Evolutionary conservation across 179 eudicot species (phyloP).

Genomic region (Carnegiea gigantea): DNA sequence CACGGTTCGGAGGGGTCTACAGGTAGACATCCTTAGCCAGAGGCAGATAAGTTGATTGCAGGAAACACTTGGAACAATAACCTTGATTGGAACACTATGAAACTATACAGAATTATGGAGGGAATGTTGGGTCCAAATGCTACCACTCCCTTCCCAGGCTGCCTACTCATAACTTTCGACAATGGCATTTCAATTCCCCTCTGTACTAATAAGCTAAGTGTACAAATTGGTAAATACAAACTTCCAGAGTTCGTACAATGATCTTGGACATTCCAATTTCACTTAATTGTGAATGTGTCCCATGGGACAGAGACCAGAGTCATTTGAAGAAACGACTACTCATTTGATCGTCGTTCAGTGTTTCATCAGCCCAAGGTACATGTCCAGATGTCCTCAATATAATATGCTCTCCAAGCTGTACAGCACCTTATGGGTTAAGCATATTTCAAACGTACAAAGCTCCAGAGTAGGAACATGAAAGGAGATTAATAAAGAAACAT

Average conservation of each 20-base stretch:
- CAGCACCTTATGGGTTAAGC: slow-evolving; percentile 12
- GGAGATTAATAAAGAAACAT: not conserved
- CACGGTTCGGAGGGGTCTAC: too few species aligned
- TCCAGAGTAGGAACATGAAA: not conserved
- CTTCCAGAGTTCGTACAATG: not conserved
- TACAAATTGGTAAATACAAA: not conserved
- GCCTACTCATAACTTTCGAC: not conserved
- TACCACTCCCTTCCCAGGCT: not conserved
- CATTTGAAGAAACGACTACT: not conserved
- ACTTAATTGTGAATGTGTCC: not conserved
- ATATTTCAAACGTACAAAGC: not conserved
- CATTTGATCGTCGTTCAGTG: not conserved
- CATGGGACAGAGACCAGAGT: not conserved
- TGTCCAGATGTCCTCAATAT: not conserved
- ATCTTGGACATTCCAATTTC: not conserved
- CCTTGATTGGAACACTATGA: not conserved
- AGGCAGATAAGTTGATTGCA: not conserved
- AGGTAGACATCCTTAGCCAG: too few species aligned
- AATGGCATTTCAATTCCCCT: not conserved
- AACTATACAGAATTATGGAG: not conserved
- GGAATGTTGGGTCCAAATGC: not conserved
- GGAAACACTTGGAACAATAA: not conserved
- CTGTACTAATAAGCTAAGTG: not conserved
- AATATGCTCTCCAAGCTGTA: not conserved
- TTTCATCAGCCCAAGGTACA: not conserved